Conservation (phyloP, 225 moss, liverwort and hornwort species). For the Rhytidiadelphus loreus region DNA sequence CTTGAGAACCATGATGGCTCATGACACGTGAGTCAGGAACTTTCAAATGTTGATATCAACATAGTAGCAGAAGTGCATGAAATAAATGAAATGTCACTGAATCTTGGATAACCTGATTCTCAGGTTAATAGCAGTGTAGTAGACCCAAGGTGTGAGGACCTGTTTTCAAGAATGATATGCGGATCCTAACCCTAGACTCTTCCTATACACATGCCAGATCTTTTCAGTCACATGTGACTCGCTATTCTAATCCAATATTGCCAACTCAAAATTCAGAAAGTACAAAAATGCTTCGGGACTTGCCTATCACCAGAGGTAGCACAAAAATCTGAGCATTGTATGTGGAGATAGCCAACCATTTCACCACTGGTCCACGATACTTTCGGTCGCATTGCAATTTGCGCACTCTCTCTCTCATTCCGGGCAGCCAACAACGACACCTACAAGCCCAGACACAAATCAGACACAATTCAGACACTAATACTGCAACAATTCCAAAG, state of each 20-base stretch:
- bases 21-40: background rate
- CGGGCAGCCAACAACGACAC: slow-evolving; percentile 69
- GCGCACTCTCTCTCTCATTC: slow-evolving; percentile 79
- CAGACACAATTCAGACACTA: background rate
- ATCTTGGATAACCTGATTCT: background rate
- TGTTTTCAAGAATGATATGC: background rate
- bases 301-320: slow-evolving; percentile 54
- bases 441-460: background rate
- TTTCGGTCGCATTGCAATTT: slow-evolving; percentile 78
- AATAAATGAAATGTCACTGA: background rate
- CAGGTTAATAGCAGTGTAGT: background rate
- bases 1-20: background rate
- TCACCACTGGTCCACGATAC: slow-evolving; percentile 63
- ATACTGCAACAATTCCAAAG: background rate
- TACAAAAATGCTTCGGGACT: background rate
- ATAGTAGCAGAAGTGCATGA: background rate
- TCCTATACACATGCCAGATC: background rate
- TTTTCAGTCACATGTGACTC: background rate
- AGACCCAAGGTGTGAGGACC: background rate
- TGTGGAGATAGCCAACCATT: slow-evolving; percentile 68
- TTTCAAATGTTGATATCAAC: background rate
- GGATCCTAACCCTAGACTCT: background rate
- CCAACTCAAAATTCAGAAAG: background rate
- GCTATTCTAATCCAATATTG: background rate
- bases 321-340: slow-evolving; percentile 76